These are phyloP conservation scores for Pleurotus djamor DNA, from an alignment of 768 basidiomycete genomes.

Conservation along the genomic window DNA sequence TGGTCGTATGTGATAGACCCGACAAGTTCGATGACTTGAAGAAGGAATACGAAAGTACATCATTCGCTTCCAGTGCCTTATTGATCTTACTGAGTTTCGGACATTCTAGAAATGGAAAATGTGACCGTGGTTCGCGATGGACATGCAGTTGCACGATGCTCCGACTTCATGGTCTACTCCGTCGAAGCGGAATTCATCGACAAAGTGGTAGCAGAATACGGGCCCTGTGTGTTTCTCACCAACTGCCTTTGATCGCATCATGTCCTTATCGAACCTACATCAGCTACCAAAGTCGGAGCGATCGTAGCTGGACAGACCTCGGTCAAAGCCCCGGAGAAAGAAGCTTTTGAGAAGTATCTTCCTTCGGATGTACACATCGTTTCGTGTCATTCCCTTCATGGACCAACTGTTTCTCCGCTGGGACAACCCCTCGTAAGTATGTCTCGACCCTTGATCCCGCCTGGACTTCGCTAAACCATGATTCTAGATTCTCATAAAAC, in stretches of 20 bases:
- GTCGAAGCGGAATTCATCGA: slow-evolving; percentile 91
- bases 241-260: neutral
- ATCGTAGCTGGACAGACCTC: slow-evolving; percentile 96
- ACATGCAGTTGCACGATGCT: slow-evolving; percentile 82
- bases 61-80: neutral
- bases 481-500: slow-evolving; percentile 80
- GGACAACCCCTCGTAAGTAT: slow-evolving; percentile 81
- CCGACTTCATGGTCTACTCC: slow-evolving; percentile 93
- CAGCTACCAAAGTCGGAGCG: slow-evolving; percentile 90
- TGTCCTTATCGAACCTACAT: slow-evolving; percentile 1
- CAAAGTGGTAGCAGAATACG: slow-evolving; percentile 81
- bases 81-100: neutral
- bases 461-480: neutral
- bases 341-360: slow-evolving; percentile 85
- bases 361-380: slow-evolving; percentile 87
- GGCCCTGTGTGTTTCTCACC: slow-evolving; percentile 69
- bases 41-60: slow-evolving; percentile 57
- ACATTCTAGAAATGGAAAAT: slow-evolving; percentile 46
- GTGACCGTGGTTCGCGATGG: slow-evolving; percentile 76
- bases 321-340: slow-evolving; percentile 92
- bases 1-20: slow-evolving; percentile 87
- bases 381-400: slow-evolving; percentile 93
- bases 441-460: neutral
- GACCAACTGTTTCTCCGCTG: slow-evolving; percentile 82
- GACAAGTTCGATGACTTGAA: slow-evolving; percentile 65